Percentiles rank a stretch among this genome's conserved stretches.
phyloP scores from a whole-genome alignment of 495 filamentous ascomycete genomes.

The Extremus antarcticus region DNA sequence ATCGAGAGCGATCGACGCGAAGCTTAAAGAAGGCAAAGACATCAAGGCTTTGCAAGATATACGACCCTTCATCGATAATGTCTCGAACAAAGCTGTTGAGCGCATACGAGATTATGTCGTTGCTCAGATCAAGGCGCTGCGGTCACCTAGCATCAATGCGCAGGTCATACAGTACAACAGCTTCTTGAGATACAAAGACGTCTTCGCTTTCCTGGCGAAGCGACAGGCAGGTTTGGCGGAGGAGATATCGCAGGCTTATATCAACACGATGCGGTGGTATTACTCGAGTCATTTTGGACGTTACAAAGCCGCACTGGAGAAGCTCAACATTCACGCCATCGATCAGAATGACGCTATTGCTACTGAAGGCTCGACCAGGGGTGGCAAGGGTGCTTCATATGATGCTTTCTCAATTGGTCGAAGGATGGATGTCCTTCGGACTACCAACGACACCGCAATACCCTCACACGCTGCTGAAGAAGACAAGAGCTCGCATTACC shows the following conservation, averaged over 20 bases:
- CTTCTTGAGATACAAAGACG: slow-evolving; percentile 74
- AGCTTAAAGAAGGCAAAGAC: slow-evolving; percentile 45
- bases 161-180: slow-evolving; percentile 89
- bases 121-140: slow-evolving; percentile 79
- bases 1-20: slow-evolving; percentile 57
- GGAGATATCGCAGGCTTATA: slow-evolving; percentile 85
- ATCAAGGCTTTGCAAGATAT: slow-evolving; percentile 72
- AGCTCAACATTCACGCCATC: slow-evolving; percentile 67
- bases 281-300: slow-evolving; percentile 85
- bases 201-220: slow-evolving; percentile 71
- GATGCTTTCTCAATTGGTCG: slow-evolving; percentile 83
- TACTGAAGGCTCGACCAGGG: slow-evolving; percentile 43
- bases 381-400: slow-evolving; percentile 42
- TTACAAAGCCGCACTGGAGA: slow-evolving; percentile 72
- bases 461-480: slow-evolving; percentile 80
- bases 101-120: slow-evolving; percentile 90
- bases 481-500: slow-evolving; percentile 69
- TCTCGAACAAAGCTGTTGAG: slow-evolving; percentile 83
- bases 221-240: slow-evolving; percentile 69
- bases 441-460: slow-evolving; percentile 57
- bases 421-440: slow-evolving; percentile 67
- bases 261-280: slow-evolving; percentile 99
- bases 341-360: slow-evolving; percentile 81
- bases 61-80: slow-evolving; percentile 68
- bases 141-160: slow-evolving; percentile 90